Percentiles rank a stretch among this genome's conserved stretches.
phyloP scores from a whole-genome alignment of 2,329 filamentous ascomycete species.

The Aspergillus pseudotamarii region DNA sequence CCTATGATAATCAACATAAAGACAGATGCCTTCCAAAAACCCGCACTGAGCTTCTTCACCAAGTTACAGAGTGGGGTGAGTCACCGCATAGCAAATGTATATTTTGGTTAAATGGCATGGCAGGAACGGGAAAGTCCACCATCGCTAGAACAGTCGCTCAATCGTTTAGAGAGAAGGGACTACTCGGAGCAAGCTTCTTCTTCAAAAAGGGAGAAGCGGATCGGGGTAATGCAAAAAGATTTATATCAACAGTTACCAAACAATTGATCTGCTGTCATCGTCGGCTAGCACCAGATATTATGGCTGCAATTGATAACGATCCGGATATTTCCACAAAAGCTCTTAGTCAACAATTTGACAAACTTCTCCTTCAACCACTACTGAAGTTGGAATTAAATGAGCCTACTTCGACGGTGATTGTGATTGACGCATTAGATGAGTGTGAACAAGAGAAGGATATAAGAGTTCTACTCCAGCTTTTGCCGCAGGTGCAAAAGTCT shows the following conservation, averaged over 20 bases:
- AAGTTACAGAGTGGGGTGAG: conserved; percentile 21
- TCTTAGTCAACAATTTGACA: conserved; percentile 31
- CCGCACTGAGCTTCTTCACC: conserved; percentile 18
- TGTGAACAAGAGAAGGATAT: conserved; percentile 27
- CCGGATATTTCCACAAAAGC: conserved; percentile 28
- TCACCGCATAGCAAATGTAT: conserved; percentile 15
- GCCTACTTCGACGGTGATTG: conserved; percentile 16
- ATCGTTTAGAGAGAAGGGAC: neutral
- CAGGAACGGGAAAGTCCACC: conserved; percentile 12
- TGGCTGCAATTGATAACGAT: conserved; percentile 26
- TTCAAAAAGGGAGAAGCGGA: conserved; percentile 41
- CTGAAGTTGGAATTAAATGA: conserved; percentile 3
- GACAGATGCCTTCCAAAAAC: conserved; percentile 21
- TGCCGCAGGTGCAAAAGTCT: conserved; percentile 6
- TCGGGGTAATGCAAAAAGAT: conserved; percentile 35
- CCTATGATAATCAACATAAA: conserved; percentile 12
- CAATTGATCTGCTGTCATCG: conserved; percentile 37
- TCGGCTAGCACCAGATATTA: conserved; percentile 23
- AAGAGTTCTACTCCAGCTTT: conserved; percentile 23
- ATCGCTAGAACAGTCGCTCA: conserved; percentile 11
- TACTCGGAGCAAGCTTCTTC: conserved; percentile 35
- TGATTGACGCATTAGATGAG: conserved; percentile 36
- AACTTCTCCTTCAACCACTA: conserved; percentile 31
- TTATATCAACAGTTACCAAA: conserved; percentile 43
- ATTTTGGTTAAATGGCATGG: conserved; percentile 34